Evolutionary conservation across 1,139 yeast genomes (phyloP).

Genomic region (Saccharomycopsis hybrid): DNA sequence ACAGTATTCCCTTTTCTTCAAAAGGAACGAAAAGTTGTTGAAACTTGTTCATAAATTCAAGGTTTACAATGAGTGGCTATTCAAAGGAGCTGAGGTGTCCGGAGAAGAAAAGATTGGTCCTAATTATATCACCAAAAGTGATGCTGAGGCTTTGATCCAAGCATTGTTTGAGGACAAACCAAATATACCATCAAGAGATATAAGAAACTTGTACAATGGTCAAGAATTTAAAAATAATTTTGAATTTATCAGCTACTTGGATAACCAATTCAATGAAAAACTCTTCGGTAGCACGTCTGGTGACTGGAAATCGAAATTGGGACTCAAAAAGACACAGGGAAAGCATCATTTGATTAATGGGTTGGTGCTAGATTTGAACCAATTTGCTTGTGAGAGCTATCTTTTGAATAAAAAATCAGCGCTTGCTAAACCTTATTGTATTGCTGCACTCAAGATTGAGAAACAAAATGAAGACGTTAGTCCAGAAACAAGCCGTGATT

Average conservation of each 20-base stretch:
- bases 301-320: slow-evolving; percentile 15
- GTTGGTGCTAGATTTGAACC: slow-evolving; percentile 11
- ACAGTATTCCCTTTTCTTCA: slow-evolving; percentile 39
- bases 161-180: slow-evolving; percentile 17
- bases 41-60: slow-evolving; percentile 36
- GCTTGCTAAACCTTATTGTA: slow-evolving; percentile 14
- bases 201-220: slow-evolving; percentile 15
- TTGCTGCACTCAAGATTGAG: slow-evolving; percentile 10
- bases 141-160: slow-evolving; percentile 23
- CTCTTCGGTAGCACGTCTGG: slow-evolving; percentile 6
- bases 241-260: slow-evolving; percentile 10
- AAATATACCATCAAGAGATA: slow-evolving; percentile 18
- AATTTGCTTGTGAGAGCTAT: slow-evolving; percentile 15
- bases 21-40: slow-evolving; percentile 32
- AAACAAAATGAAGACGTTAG: slow-evolving; percentile 1
- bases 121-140: slow-evolving; percentile 23
- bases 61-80: slow-evolving; percentile 33
- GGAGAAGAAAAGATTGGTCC: slow-evolving; percentile 23
- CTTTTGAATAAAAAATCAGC: slow-evolving; percentile 3
- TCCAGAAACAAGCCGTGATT: neutral
- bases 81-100: slow-evolving; percentile 20
- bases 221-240: slow-evolving; percentile 20
- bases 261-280: slow-evolving; percentile 12
- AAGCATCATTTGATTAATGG: slow-evolving; percentile 13
- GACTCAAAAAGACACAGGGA: neutral